Conservation (phyloP, 495 filamentous ascomycete genomes). For the Hapsidospora chrysogenum region DNA sequence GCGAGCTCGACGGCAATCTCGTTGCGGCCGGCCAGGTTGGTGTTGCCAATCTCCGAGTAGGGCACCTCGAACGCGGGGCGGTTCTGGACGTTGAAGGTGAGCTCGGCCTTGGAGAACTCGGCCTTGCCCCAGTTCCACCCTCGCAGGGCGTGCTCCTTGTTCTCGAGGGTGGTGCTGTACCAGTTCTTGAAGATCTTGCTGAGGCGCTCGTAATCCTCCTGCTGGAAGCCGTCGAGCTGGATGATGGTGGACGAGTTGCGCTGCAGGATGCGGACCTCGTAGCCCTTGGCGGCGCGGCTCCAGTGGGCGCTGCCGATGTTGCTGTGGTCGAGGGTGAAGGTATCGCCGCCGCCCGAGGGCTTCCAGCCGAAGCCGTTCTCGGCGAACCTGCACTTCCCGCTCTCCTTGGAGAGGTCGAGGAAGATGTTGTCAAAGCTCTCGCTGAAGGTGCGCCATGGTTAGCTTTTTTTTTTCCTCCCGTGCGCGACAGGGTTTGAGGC, state of each 20-base stretch:
- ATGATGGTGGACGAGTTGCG: slow-evolving; percentile 61
- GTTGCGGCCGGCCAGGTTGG: slow-evolving; percentile 92
- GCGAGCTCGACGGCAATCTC: slow-evolving; percentile 94
- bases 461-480: no score
- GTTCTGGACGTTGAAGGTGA: slow-evolving; percentile 93
- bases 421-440: slow-evolving; percentile 96
- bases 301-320: slow-evolving; percentile 80
- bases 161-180: slow-evolving; percentile 86
- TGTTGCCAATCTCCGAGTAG: slow-evolving; percentile 95
- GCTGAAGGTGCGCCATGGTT: slow-evolving; percentile 11
- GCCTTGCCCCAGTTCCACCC: slow-evolving; percentile 99
- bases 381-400: slow-evolving; percentile 83
- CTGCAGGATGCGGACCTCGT: slow-evolving; percentile 79
- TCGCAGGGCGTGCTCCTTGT: slow-evolving; percentile 81
- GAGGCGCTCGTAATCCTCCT: slow-evolving; percentile 86
- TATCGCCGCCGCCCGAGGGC: slow-evolving; percentile 68
- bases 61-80: slow-evolving; percentile 95
- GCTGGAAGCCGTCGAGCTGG: slow-evolving; percentile 87
- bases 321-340: slow-evolving; percentile 72
- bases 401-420: slow-evolving; percentile 78
- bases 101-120: slow-evolving; percentile 88
- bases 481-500: no score
- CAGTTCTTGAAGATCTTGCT: slow-evolving; percentile 86
- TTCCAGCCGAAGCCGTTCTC: slow-evolving; percentile 92
- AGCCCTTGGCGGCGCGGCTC: slow-evolving; percentile 85